These are phyloP conservation scores for Apiotrichum porosum DNA, from an alignment of 1,284 basidiomycete species.

Conservation along the genomic window DNA sequence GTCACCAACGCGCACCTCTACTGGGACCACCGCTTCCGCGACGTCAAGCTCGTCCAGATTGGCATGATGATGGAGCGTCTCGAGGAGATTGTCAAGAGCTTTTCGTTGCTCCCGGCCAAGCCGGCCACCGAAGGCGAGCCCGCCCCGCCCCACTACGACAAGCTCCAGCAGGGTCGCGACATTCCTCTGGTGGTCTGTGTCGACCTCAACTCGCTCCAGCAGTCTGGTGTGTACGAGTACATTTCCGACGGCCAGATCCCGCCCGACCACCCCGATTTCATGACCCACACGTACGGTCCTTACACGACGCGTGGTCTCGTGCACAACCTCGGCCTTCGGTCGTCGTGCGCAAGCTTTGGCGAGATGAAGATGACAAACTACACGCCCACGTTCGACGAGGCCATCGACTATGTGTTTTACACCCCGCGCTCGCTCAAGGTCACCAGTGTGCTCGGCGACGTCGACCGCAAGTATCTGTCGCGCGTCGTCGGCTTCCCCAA, in stretches of 20 bases:
- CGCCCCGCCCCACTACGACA: conserved; percentile 42
- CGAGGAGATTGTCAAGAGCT: conserved; percentile 79
- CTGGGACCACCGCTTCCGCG: conserved; percentile 89
- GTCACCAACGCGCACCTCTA: conserved; percentile 88
- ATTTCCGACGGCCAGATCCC: conserved; percentile 67
- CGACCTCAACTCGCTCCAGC: conserved; percentile 88
- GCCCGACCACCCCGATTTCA: conserved; percentile 83
- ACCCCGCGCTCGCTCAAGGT: conserved; percentile 71
- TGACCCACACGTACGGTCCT: conserved; percentile 82
- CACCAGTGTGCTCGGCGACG: conserved; percentile 79
- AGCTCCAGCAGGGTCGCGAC: conserved; percentile 53
- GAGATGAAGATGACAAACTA: conserved; percentile 84
- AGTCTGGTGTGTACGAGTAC: conserved; percentile 90
- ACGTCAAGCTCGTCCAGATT: conserved; percentile 96
- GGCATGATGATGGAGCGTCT: conserved; percentile 90
- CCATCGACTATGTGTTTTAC: conserved; percentile 94
- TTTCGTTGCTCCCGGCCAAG: conserved; percentile 67
- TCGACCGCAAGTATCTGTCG: conserved; percentile 78
- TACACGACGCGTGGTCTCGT: conserved; percentile 86
- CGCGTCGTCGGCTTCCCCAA: conserved; percentile 97
- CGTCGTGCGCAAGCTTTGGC: conserved; percentile 66
- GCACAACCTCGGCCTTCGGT: conserved; percentile 77
- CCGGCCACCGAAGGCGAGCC: conserved; percentile 13
- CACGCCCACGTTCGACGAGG: conserved; percentile 76
- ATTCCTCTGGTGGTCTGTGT: conserved; percentile 90